Base-by-base conservation (phyloP, 805 yeast genomes). In the Hanseniaspora jakobsenii region DNA sequence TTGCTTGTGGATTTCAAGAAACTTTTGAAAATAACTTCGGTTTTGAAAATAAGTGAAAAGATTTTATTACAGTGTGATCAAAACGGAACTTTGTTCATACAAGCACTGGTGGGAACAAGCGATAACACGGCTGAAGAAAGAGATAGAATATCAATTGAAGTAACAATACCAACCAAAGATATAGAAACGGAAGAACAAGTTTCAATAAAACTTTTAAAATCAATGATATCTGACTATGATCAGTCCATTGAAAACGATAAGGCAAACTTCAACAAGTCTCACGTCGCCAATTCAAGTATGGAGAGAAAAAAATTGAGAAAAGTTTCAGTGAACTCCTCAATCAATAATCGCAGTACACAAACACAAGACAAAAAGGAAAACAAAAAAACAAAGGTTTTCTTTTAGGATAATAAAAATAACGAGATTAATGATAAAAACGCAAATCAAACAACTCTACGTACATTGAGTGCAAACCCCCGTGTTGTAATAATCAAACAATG, bases 61-160 rank as follows among this genome's bases (percentile, higher is more conserved):
- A 32, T 42, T 17, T 17, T 42, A 6, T 16, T 42, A 16, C 46
- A 42, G 29, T 32, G 46, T 3, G 46, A 42, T 17, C 27, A 26
- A 1, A 32, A 42, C 17, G 46, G 46, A 1, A 42, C 46, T 8
- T 16, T 42, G 3, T 42, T 42, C 18, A 42, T 42, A 5, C 46
- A 42, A 23, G 46, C 46, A 1, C 32, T 42, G 4, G 46, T 42
- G 2, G 46, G 46, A 8, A 13, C 31, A 8, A 38, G 31, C 3
- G 28, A 42, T 24, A 18, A 32, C 7, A 30, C 13, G 5, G 27
- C 21, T 17, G 6, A 14, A 14, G 37, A 42, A n/a, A 34, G 21
- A 22, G 46, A 42, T 13, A 34, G 46, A 18, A 42, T 42, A 26
- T 42, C 46, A 7, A 42, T 42, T 12, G 46, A 42, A 35, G 32